Conservation (phyloP, 2,329 filamentous ascomycete genomes). For the Hypoxylon sp. region DNA sequence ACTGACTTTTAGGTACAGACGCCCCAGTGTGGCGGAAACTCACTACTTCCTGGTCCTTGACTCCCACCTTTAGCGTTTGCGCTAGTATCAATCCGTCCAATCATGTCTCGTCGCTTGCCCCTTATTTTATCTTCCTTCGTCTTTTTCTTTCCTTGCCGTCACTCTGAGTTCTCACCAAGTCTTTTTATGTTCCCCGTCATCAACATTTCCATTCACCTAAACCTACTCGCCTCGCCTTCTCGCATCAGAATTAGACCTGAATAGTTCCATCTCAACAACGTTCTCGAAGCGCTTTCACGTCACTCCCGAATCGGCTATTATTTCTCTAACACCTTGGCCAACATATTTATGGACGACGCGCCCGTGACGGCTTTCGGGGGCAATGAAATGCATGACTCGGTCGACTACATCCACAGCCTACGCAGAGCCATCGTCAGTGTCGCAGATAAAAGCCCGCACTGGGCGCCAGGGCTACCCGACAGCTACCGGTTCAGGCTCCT, state of each 20-base stretch:
- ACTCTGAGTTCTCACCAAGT: conserved; percentile 50
- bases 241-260: background rate
- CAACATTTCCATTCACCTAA: conserved; percentile 25
- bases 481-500: conserved; percentile 35
- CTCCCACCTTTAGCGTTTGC: conserved; percentile 49
- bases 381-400: conserved; percentile 49
- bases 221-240: conserved; percentile 16
- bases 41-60: conserved; percentile 48
- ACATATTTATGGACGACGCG: background rate
- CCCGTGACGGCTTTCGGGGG: conserved; percentile 12
- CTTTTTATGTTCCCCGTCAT: conserved; percentile 46
- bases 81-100: conserved; percentile 46
- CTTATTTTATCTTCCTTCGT: conserved; percentile 49
- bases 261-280: background rate
- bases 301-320: background rate
- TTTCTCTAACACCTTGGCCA: background rate
- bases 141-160: conserved; percentile 47
- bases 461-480: conserved; percentile 36
- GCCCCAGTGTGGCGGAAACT: conserved; percentile 53
- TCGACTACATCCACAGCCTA: conserved; percentile 42
- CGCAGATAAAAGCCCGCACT: conserved; percentile 42
- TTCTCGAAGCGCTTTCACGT: background rate
- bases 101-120: conserved; percentile 42
- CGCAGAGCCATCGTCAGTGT: conserved; percentile 40
- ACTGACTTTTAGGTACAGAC: conserved; percentile 49